Base-by-base conservation (phyloP, 805 yeast species). In the Starmerella bombi region DNA sequence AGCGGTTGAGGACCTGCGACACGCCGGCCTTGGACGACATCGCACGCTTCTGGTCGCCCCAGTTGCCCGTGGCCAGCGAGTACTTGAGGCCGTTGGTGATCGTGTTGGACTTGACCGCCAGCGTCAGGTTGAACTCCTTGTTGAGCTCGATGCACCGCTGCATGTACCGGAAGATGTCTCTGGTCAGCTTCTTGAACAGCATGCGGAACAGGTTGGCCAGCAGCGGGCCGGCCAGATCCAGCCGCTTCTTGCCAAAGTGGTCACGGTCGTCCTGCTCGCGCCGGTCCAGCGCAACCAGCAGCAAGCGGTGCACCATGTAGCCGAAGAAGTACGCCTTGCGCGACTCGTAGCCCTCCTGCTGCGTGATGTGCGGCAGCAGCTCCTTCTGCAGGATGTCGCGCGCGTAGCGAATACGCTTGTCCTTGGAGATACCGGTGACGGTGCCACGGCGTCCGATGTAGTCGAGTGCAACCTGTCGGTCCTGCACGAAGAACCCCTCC, bases 21-120 rank as follows among this genome's bases (percentile, higher is more conserved):
- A 93, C 99, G 74, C 99, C 99, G 5, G 98, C 99, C 62, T 94
- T 79, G 16, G 96, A 78, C 46, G 91, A 77, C 98, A 91, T 91
- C 12, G 97, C 96, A 63, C 91, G 91, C 77, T 86, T 88, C 62
- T 91, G 99, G 64, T 91, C 99, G 68, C 99, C 98, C 99, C 99
- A 91, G 67, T 91, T 91, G 71, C 99, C 99, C 14, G 99, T 91
- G 40, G 99, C 99, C 57, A 91, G 71, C 30, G 98, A 91, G 64
- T 91, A 91, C 60, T 93, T 82, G 63, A 91, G 73, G 60, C 99
- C 99, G 46, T 93, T 88, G 29, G 99, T 91, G 54, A 91, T 84
- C 3, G 97, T 91, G 52, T 86, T 86, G 15, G 96, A 84, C 66
- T 91, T 88, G 51, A 91, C 96, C 30, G 98, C 98, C 57, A 91